A percentile compares a stretch with the other conserved stretches of the same genome.
phyloP scores from a whole-genome alignment of 2,329 filamentous ascomycete genomes.

The Alternaria postmessia region DNA sequence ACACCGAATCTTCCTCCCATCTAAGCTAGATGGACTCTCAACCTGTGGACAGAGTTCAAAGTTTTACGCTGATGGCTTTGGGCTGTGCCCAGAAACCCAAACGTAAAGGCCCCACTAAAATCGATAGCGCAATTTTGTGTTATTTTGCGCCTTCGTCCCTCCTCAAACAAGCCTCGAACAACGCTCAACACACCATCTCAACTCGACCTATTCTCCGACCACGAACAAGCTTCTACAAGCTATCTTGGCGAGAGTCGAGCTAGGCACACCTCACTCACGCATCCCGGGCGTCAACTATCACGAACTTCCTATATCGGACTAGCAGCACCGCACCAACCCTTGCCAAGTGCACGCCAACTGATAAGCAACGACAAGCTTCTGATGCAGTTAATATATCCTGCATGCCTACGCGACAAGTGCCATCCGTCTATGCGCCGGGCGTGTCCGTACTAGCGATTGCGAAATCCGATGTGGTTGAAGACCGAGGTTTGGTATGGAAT shows the following conservation, averaged over 20 bases:
- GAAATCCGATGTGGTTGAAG: background rate
- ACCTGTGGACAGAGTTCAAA: too few relatives aligned
- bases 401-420: background rate
- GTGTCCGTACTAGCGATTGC: background rate
- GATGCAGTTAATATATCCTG: slow-evolving; percentile 2
- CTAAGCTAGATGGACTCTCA: too few relatives aligned
- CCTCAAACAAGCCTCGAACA: background rate
- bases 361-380: slow-evolving; percentile 15
- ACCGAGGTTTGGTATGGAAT: background rate
- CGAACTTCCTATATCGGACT: slow-evolving; percentile 8
- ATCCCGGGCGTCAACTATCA: background rate
- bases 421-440: background rate
- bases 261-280: background rate
- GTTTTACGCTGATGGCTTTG: background rate
- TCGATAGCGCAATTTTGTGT: background rate
- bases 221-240: background rate
- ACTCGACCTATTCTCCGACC: background rate
- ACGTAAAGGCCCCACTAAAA: background rate
- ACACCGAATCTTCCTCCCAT: too few relatives aligned
- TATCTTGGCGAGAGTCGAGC: background rate
- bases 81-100: background rate
- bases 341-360: slow-evolving; percentile 13
- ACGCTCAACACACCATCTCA: background rate
- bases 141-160: background rate
- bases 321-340: slow-evolving; percentile 4